Evolutionary conservation across 2,329 filamentous ascomycete species (phyloP), one percentile per base, ranked within the genome.

Genomic region (Thielaviopsis cerberus): DNA sequence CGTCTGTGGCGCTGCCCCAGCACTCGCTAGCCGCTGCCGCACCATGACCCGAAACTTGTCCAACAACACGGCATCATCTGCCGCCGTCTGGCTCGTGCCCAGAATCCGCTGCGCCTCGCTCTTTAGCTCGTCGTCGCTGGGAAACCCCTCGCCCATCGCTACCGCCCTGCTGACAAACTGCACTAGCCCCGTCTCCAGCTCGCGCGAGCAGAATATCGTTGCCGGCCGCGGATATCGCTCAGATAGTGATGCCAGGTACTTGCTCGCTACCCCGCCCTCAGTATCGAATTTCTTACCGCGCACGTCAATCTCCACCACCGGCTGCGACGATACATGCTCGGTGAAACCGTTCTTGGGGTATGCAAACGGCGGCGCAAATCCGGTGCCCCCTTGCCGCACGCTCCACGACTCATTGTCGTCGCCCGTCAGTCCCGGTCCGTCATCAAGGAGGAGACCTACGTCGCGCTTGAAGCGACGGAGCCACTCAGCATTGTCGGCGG

Each of bases 401-500:
- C 71, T 71, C 78, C 78, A 80, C 0, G 69, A 65, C 6, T 66
- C 61, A 24, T 66, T 68, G 1, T 65, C 62, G 0, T 72, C 69
- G 15, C 30, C 26, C 8, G 52, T 4, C 0, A 82, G 70, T 1
- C 77, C 78, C 0, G 78, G 78, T 0, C 78, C 76, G 4, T 70
- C 67, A 10, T 72, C 69, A n/a, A 71, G 66, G 0, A 76, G 66
- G 27, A 83, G 75, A 20, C 78, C 78, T 0, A 70, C 72, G 53
- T 79, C 74, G 11, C 78, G 74, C 66, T 83, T 83, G 69, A 83
- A 82, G 51, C 79, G 74, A 58, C 74, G 72, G 13, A 83, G 71
- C 80, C 80, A 83, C 66, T 83, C 79, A 0, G 72, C 73, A 62
- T 83, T 82, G 64, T 83, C 80, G 27, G 79, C 79, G 0, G 78